A percentile compares a stretch with the other conserved stretches of the same genome.
These are phyloP conservation scores for Macrolepiota albuminosa DNA, from an alignment of 768 basidiomycete genomes.

Conservation along the genomic window DNA sequence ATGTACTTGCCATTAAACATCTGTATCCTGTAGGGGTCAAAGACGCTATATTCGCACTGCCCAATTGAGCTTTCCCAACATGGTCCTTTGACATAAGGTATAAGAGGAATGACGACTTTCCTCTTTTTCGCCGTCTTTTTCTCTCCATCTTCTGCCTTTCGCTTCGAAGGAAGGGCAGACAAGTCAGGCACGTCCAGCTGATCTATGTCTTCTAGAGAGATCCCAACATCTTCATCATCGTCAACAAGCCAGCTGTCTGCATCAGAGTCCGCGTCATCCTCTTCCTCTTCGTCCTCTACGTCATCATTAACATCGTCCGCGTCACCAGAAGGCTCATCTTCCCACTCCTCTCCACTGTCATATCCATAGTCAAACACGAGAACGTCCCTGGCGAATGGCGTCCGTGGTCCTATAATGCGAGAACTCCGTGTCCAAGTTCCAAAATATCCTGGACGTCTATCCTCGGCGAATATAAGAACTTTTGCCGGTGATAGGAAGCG, in stretches of 20 bases:
- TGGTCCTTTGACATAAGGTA: constrained; percentile 81
- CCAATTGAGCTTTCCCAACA: constrained; percentile 72
- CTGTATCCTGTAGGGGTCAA: constrained; percentile 72
- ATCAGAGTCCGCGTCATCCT: constrained; percentile 68
- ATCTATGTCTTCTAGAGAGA: constrained; percentile 36
- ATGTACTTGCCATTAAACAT: constrained; percentile 69
- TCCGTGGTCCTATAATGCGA: constrained; percentile 71
- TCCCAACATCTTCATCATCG: constrained; percentile 54
- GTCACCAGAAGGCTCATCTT: constrained; percentile 76
- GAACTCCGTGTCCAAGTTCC: constrained; percentile 93
- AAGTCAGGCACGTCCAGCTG: constrained; percentile 32
- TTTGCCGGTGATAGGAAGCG: constrained; percentile 67
- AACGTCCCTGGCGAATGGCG: constrained; percentile 76
- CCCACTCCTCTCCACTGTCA: constrained; percentile 97
- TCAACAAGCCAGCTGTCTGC: constrained; percentile 77
- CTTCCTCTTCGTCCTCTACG: constrained; percentile 56
- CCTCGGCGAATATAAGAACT: constrained; percentile 77
- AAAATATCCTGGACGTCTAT: constrained; percentile 87
- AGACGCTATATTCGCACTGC: constrained; percentile 60
- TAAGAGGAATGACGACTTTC: constrained; percentile 71
- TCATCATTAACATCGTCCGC: constrained; percentile 76
- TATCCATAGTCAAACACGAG: constrained; percentile 82
- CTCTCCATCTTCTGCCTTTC: constrained; percentile 57
- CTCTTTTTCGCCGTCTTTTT: constrained; percentile 60
- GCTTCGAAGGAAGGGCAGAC: constrained; percentile 40